Evolutionary conservation across 108 stramenopile species (phyloP), one percentile per base, ranked within the genome.

Genomic region (Cyclotella distinguenda): DNA sequence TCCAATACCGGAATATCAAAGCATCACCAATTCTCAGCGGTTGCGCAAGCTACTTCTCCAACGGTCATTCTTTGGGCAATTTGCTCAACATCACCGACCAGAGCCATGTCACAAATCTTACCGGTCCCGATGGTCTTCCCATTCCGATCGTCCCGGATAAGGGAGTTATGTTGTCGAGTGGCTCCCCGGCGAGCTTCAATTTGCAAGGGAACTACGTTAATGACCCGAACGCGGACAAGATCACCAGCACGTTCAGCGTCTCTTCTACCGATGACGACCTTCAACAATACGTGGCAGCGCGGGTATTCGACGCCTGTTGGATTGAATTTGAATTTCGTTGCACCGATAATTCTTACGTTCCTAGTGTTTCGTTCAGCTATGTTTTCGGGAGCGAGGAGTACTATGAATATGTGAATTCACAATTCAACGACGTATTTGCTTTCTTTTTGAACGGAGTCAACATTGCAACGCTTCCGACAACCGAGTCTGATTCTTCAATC

Each of bases 371-470:
- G 0, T 76, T 76, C 67, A 62, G 57, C 22, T 76, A 76, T 22
- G 45, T 57, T 33, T 76, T 76, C 46, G 74, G 67, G 9, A 56
- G 53, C 10, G 74, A 76, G 34, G 74, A 76, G 55, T 76, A 76
- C 27, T 76, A 76, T 32, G 74, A 76, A 48, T 76, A 76, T 48
- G 74, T 67, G 48, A 66, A 76, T 26, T 46, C 55, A 16, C 43
- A 26, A 6, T 76, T 64, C 39, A 76, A 76, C 31, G 74, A 76
- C 56, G 74, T 49, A 27, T 76, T 76, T 35, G 74, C 66, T n/a
- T 64, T 68, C 32, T 50, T 68, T 22, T 45, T 76, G 23, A 76
- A 76, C 50, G 44, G 49, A 0, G 38, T 44, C 1, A 76, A 76
- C 40, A 76, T 76, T 26, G 74, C 74, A 6, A 40, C 2, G 12